These are phyloP conservation scores for Malassezia obtusa DNA, from an alignment of 1,284 basidiomycete genomes.

Conservation along the genomic window DNA sequence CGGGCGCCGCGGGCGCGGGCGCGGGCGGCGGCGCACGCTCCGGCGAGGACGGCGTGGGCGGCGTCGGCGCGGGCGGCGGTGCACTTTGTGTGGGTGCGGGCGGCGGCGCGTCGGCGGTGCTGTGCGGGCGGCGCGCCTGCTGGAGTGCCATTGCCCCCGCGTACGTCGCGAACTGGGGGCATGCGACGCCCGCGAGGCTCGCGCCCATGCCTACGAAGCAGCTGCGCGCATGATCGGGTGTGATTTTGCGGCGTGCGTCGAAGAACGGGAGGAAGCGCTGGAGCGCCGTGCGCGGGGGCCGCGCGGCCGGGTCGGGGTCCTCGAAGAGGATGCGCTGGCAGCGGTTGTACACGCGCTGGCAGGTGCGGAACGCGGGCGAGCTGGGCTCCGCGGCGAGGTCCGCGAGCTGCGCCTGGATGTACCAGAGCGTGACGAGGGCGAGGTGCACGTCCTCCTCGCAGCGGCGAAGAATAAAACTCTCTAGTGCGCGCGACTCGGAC, in stretches of 20 bases:
- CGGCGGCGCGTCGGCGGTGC: not conserved
- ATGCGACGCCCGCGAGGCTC: slow-evolving; percentile 64
- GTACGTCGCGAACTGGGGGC: slow-evolving; percentile 64
- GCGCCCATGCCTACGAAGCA: slow-evolving; percentile 77
- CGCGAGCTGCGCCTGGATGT: slow-evolving; percentile 42
- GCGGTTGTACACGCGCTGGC: slow-evolving; percentile 79
- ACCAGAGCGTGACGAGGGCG: slow-evolving; percentile 44
- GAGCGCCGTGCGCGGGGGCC: slow-evolving; percentile 8
- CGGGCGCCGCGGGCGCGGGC: not conserved
- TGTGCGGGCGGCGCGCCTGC: slow-evolving; percentile 55
- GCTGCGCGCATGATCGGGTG: slow-evolving; percentile 51
- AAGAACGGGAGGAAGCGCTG: slow-evolving; percentile 6
- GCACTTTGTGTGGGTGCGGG: not conserved
- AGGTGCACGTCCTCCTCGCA: slow-evolving; percentile 43
- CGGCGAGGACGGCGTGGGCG: slow-evolving; percentile 16
- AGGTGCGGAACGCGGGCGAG: slow-evolving; percentile 75
- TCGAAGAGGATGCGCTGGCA: slow-evolving; percentile 96
- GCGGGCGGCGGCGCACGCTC: slow-evolving; percentile 12
- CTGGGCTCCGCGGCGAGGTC: slow-evolving; percentile 51
- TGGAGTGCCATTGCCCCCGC: slow-evolving; percentile 77
- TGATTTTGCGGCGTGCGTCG: slow-evolving; percentile 19
- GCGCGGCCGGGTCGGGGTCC: slow-evolving; percentile 53
- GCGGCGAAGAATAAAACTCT: slow-evolving; percentile 38
- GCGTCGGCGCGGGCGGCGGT: slow-evolving; percentile 19
- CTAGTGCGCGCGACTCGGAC: slow-evolving; percentile 37